Percentiles rank a stretch among this genome's conserved stretches.
These are phyloP conservation scores for Meyerozyma athensensis DNA, from an alignment of 1,139 yeast species.

Conservation along the genomic window DNA sequence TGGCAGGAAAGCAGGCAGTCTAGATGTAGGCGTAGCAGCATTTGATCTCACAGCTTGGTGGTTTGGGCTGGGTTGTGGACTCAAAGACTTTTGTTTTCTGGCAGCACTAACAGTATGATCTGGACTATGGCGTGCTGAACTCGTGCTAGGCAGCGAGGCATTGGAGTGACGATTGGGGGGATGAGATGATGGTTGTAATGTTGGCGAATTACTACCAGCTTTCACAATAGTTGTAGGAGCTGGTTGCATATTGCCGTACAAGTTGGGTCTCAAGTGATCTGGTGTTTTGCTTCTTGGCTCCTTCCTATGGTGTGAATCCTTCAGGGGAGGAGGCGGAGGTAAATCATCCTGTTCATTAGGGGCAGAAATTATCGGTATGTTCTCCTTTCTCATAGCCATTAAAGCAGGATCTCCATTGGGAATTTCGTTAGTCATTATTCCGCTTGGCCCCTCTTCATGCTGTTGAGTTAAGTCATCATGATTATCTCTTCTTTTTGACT, in stretches of 20 bases:
- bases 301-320: background rate
- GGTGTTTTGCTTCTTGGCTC: background rate
- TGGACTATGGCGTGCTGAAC: too few relatives aligned
- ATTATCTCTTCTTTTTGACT: conserved; percentile 8
- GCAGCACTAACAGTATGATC: too few relatives aligned
- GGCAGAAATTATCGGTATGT: background rate
- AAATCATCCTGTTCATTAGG: background rate
- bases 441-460: too few relatives aligned
- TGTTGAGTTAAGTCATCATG: too few relatives aligned
- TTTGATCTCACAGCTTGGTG: background rate
- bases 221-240: background rate
- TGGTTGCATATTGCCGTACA: background rate
- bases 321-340: background rate
- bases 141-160: too few relatives aligned
- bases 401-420: background rate
- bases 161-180: too few relatives aligned
- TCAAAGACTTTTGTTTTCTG: background rate
- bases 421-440: background rate
- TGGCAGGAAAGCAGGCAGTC: background rate
- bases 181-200: too few relatives aligned
- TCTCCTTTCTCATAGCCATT: background rate
- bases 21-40: background rate
- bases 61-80: background rate
- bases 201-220: background rate
- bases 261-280: background rate